Evolutionary conservation across 192 early-diverging fungal species (phyloP), one percentile per base, ranked within the genome.

Genomic region (Coemansia sp.): DNA sequence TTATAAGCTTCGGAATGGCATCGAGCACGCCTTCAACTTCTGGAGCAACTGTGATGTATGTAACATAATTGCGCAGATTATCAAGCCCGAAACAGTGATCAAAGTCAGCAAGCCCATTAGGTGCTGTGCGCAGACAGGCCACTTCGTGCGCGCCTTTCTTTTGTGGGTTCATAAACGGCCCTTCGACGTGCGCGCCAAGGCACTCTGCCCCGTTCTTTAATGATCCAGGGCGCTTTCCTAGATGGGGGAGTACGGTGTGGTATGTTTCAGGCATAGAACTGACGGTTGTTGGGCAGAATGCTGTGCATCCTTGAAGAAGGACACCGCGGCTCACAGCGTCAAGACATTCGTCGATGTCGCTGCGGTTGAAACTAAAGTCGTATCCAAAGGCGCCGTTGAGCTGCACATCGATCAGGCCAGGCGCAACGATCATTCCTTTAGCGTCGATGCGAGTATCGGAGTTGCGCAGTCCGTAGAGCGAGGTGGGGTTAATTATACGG

Each of bases 311-410:
- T 52, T 86, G 86, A 48, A 86, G 82, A 39, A 92, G 79, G 8
- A 92, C 58, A 0, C 87, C 86, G 29, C 83, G 86, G 52, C 88
- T 84, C 18, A 92, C 85, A 29, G 76, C 84, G 39, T 89, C 70
- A 29, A 92, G 65, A 57, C 86, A 82, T 21, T 81, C 64, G 42
- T 80, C 78, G 34, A 90, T 82, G 25, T 87, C 84, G 25, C 62
- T 70, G 23, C 77, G 71, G 39, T 84, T 74, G 40, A 60, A 64
- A 45, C 64, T 67, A 79, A 92, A 90, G 61, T 92, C 91, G 48
- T 89, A 82, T 20, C 91, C 91, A 82, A 89, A 92, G 0, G 82
- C 86, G 48, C 91, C 90, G 69, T 92, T 92, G 46, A 92, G 86
- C 66, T 92, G 89, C 35, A 86, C 77, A 64, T 92, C 89, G 28